phyloP scores from a whole-genome alignment of 2,329 filamentous ascomycete species.

The Phaeomoniella chlamydospora region DNA sequence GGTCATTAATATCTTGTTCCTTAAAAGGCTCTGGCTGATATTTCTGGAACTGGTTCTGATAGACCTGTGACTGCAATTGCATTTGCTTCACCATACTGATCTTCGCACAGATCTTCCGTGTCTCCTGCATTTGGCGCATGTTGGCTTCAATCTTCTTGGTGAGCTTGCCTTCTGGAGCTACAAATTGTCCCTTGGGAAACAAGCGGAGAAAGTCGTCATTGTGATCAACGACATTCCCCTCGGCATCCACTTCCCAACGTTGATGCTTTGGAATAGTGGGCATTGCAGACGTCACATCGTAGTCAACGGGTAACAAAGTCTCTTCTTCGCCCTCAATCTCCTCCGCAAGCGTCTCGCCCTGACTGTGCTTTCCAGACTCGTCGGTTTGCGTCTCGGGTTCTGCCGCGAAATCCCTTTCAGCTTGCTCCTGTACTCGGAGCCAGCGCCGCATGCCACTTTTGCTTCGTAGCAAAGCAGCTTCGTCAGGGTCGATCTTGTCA shows the following conservation, averaged over 20 bases:
- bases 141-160: conserved; percentile 76
- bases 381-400: conserved; percentile 25
- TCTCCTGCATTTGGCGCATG: conserved; percentile 91
- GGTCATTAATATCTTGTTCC: conserved; percentile 75
- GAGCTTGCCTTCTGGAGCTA: conserved; percentile 58
- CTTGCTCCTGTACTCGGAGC: conserved; percentile 62
- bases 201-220: conserved; percentile 72
- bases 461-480: conserved; percentile 70
- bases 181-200: conserved; percentile 61
- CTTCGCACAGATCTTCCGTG: conserved; percentile 86
- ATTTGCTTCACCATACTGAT: conserved; percentile 98
- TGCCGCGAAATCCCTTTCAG: conserved; percentile 37
- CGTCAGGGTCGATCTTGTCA: conserved; percentile 71
- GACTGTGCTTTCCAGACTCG: conserved; percentile 30
- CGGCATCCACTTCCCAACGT: conserved; percentile 77
- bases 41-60: conserved; percentile 96
- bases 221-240: conserved; percentile 79
- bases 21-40: conserved; percentile 81
- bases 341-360: conserved; percentile 69
- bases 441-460: conserved; percentile 85
- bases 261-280: conserved; percentile 68
- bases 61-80: conserved; percentile 95
- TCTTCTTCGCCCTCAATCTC: conserved; percentile 87
- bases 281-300: conserved; percentile 71
- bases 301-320: conserved; percentile 81